phyloP scores from a whole-genome alignment of 305 asterid genomes.

The Plantago rigida region DNA sequence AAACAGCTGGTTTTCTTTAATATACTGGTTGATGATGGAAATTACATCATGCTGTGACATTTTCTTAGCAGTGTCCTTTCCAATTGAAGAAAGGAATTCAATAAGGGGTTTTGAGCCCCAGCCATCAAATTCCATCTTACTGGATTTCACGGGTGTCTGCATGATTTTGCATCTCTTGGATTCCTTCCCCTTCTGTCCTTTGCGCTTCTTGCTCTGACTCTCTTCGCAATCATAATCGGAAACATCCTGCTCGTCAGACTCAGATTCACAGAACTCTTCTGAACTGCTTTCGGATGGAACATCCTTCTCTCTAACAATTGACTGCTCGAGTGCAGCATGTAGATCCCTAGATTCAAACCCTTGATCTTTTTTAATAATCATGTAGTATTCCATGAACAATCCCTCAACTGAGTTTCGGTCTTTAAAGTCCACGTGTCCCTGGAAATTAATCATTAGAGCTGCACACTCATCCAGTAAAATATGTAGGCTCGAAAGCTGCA shows the following conservation, averaged over 20 bases:
- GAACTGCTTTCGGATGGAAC: constrained; percentile 29
- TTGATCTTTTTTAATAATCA: constrained; percentile 39
- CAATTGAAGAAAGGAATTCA: constrained; percentile 55
- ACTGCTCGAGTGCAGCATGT: constrained; percentile 36
- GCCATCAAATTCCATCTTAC: constrained; percentile 45
- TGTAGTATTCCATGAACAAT: constrained; percentile 65
- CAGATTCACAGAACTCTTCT: constrained; percentile 39
- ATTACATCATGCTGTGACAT: constrained; percentile 51
- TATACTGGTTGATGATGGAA: constrained; percentile 42
- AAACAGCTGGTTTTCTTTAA: constrained; percentile 43
- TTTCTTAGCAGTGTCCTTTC: constrained; percentile 39
- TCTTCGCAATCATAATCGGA: constrained; percentile 37
- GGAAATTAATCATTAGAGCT: constrained; percentile 29
- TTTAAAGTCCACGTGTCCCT: constrained; percentile 61
- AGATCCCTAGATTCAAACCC: constrained; percentile 38
- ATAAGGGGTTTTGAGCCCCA: constrained; percentile 75
- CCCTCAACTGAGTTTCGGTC: constrained; percentile 67
- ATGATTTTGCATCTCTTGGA: constrained; percentile 27
- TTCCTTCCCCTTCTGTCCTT: constrained; percentile 31
- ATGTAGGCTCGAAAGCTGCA: constrained; percentile 2
- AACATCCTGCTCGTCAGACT: constrained; percentile 35
- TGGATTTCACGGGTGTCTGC: constrained; percentile 31
- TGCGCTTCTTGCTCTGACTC: constrained; percentile 25
- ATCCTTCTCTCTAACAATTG: constrained; percentile 25
- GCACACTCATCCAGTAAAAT: neutral